Base-by-base conservation (phyloP, 2,329 filamentous ascomycete species). In the Ilyonectria sp. region DNA sequence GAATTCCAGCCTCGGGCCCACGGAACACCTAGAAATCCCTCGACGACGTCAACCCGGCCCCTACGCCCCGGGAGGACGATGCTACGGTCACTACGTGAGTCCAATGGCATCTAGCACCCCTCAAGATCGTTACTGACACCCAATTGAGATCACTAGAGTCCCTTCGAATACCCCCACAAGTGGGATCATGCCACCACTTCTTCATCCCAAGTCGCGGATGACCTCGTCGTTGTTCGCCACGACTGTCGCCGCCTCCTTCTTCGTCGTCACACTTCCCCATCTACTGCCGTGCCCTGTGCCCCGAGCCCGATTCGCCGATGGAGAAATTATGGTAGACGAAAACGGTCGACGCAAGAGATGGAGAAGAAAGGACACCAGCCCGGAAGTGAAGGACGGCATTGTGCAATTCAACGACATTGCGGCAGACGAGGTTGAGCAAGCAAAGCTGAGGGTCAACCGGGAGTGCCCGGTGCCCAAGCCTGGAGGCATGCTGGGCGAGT, bases 381-480 rank as follows among this genome's bases (percentile, higher is more conserved):
- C 77, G 3, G 81, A 84, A 63, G 78, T 83, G 66, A 80, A 83
- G 75, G 81, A 85, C 67, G 83, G 83, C 44, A 82, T 87, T 33
- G 85, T 84, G 5, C 84, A 86, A 60, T 88, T 89, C 71, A 78
- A 81, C 68, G 77, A 81, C 61, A 73, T 76, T 60, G 76, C 78
- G 54, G 76, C 78, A 35, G 82, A 85, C 72, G 77, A 84, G 70
- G 68, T 69, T 19, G 75, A 74, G 62, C 57, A 72, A 65, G 70
- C 70, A 53, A 52, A 83, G 76, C 72, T 85, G 79, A 85, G 83
- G 60, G 77, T 82, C 52, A 86, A 86, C 77, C 88, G 94, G 75
- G 94, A 97, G 79, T 99, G 96, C 78, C 96, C 96, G 0, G 91
- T 99, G 13, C 96, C 96, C 6, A 98, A 98, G 81, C 95, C 96